Evolutionary conservation across 2,329 filamentous ascomycete genomes (phyloP), one percentile per base, ranked within the genome.

Genomic region (Elsinoe necatrix): DNA sequence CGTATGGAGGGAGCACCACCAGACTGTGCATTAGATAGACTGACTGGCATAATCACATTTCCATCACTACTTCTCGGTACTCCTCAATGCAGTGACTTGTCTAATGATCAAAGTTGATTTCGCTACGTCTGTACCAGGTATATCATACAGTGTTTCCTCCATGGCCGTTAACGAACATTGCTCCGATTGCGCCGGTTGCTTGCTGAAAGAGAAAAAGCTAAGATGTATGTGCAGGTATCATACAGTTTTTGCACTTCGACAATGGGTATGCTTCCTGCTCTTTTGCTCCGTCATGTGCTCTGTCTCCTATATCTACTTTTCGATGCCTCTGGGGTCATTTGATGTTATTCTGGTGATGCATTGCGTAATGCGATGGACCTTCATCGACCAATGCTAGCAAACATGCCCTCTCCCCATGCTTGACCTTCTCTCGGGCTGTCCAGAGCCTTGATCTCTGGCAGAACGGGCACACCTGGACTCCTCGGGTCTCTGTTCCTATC

Each of bases 321-420:
- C 27, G 27, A 29, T 29, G 27, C 9, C 27, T 29, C 27, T 9
- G 27, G 27, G 4, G 9, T 29, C 9, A 9, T 9, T 29, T 29
- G 9, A 29, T 4, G 4, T 4, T 9, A 4, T 29, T 29, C 4
- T 29, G 27, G 27, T 29, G 4, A 29, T 29, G 27, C 4, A 4
- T 4, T 29, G 4, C 9, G 4, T 9, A 9, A 29, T 29, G 4
- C 9, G 4, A 29, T 4, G 27, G 27, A 3, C 39, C 21, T 20
- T 55, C 39, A 56, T 29, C 54, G 39, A 4, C 42, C 54, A 14
- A 56, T 48, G 6, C 54, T 27, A 18, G 54, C 41, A 25, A 56
- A 56, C 29, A 56, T 56, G 41, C 27, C 42, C 9, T 56, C 54
- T 20, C 54, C 42, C 54, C 54, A 56, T 8, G 21, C 21, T 37